Base-by-base conservation (phyloP, 768 basidiomycete species). In the Podaxis sp. region DNA sequence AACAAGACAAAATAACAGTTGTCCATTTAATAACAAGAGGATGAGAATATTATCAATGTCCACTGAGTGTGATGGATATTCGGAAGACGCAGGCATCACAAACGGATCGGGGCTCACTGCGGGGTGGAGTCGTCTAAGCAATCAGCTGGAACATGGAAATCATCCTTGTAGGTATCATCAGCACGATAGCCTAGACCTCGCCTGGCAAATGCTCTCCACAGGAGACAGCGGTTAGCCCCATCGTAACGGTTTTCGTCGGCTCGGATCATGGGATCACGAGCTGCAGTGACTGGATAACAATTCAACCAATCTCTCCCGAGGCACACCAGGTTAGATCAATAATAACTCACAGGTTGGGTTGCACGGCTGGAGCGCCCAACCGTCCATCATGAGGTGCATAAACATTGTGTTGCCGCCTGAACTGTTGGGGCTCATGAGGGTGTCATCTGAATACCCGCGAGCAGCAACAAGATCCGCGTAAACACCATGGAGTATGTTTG, bases 231-330 rank as follows among this genome's bases (percentile, higher is more conserved):
- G 69, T 83, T 78, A 5, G 71, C 73, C 16, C 81, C 79, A 9
- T 25, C 67, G 66, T 77, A 82, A 2, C 79, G 72, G 68, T 80
- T 80, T 32, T 63, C 69, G 64, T 83, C 82, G 3, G 82, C 80
- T 65, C 81, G 80, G 48, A 82, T 74, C 78, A 76, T 77, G 1
- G 81, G 80, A 64, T 77, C 74, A 42, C 82, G 76, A 6, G 77
- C 79, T 14, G 66, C 66, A 32, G 73, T 55, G 67, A 82, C 79
- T 77, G 25, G 32, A 35, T 16, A 18, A 16, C 18, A 2, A 28
- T 7, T 52, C 36, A 18, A 16, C 25, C 51, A 53, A 18, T 50
- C 13, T 36, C 10, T n/a, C 16, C 4, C n/a, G 10, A 37, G 5
- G 35, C 16, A n/a, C 36, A 14, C 6, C 37, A 16, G n/a, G 16